Percentiles rank a stretch among this genome's conserved stretches.
Conservation (phyloP, 257 asterid genomes). For the Solanum virginianum region DNA sequence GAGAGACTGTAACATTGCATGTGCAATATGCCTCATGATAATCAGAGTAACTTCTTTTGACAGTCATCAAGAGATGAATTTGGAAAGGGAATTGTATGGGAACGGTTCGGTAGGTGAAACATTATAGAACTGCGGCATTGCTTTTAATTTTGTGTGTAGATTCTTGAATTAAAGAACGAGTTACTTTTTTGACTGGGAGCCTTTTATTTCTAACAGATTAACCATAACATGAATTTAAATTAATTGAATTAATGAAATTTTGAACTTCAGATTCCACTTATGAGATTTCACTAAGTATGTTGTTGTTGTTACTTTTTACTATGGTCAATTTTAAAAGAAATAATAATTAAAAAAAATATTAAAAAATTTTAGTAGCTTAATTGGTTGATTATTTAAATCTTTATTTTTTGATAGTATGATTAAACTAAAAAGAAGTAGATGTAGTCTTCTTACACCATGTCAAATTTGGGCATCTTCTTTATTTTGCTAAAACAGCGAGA, state of each 20-base stretch:
- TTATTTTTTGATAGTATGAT: background rate
- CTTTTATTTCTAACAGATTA: background rate
- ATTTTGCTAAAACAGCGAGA: no score
- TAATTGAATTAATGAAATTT: background rate
- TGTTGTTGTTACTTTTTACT: background rate
- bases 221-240: background rate
- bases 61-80: background rate
- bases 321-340: background rate
- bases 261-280: no score
- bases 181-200: background rate
- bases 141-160: background rate
- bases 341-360: no score
- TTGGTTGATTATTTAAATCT: background rate
- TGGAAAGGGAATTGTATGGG: background rate
- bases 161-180: no score
- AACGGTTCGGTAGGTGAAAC: slow-evolving; percentile 6
- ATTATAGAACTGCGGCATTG: background rate
- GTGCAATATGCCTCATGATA: slow-evolving; percentile 3
- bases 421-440: background rate
- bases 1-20: slow-evolving; percentile 1
- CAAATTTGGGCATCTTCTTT: no score
- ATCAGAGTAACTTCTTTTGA: background rate
- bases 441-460: background rate
- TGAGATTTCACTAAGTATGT: no score
- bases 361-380: background rate